phyloP scores from a whole-genome alignment of 441 rosid species.

The Adansonia rubrostipa region DNA sequence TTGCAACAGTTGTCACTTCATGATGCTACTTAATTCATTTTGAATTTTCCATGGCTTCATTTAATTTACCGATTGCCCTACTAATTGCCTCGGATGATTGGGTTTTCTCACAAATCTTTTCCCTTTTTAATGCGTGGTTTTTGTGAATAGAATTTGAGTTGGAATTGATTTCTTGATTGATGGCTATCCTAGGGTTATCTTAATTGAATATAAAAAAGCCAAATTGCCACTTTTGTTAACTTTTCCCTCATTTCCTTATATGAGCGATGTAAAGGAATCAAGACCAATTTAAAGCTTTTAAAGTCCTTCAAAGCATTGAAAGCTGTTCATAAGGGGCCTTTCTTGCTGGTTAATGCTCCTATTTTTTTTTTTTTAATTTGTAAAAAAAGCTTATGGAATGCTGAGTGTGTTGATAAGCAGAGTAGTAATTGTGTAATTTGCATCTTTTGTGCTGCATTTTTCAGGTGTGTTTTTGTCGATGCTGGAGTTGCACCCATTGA shows the following conservation, averaged over 20 bases:
- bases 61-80: not conserved
- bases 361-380: not conserved
- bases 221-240: not conserved
- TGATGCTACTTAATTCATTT: not conserved
- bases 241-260: slow-evolving; percentile 1
- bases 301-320: not conserved
- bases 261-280: slow-evolving; percentile 12
- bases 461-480: slow-evolving; percentile 96
- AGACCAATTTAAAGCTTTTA: not conserved
- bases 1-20: not conserved
- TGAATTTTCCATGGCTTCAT: not conserved
- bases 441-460: slow-evolving; percentile 32
- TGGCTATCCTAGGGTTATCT: not conserved
- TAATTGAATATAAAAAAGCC: not conserved
- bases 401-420: slow-evolving; percentile 2
- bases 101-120: not conserved
- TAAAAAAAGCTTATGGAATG: not conserved
- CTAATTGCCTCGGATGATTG: not conserved
- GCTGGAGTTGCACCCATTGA: slow-evolving; percentile 94
- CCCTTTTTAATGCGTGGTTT: not conserved
- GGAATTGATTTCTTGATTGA: slow-evolving; percentile 21
- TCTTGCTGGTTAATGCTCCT: not conserved
- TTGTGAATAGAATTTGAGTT: slow-evolving; percentile 13
- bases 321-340: slow-evolving; percentile 16
- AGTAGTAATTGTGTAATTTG: slow-evolving; percentile 10